phyloP scores from a whole-genome alignment of 2,329 filamentous ascomycete species.

The Xylaria sp. region DNA sequence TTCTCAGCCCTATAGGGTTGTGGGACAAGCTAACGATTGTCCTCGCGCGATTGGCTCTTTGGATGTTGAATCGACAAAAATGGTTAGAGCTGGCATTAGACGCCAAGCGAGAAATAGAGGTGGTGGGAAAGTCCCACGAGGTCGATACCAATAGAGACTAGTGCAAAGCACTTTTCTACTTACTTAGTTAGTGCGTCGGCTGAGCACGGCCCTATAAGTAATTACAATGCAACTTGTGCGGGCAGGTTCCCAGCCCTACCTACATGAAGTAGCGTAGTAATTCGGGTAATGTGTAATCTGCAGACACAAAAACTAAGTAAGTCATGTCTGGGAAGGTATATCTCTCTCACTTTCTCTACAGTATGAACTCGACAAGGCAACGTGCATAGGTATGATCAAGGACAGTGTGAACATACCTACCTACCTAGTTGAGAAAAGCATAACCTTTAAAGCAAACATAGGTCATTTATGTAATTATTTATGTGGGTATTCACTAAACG shows the following conservation, averaged over 20 bases:
- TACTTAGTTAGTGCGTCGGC: too few species aligned
- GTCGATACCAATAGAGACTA: slow-evolving; percentile 2
- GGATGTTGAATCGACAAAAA: slow-evolving; percentile 19
- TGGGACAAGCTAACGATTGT: slow-evolving; percentile 27
- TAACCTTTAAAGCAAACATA: too few species aligned
- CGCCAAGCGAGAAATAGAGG: slow-evolving; percentile 21
- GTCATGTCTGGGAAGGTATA: not conserved
- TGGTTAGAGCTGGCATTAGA: slow-evolving; percentile 27
- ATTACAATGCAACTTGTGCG: slow-evolving; percentile 6
- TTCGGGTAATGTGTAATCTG: not conserved
- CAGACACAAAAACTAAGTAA: not conserved
- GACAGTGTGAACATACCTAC: too few species aligned
- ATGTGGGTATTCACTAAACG: too few species aligned
- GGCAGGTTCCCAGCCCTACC: slow-evolving; percentile 9
- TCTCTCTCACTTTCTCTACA: too few species aligned
- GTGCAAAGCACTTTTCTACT: not conserved
- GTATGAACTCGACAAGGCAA: too few species aligned
- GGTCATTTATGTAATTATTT: too few species aligned
- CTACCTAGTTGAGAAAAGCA: too few species aligned
- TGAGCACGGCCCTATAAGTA: slow-evolving; percentile 4
- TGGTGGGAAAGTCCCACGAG: slow-evolving; percentile 4
- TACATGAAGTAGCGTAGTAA: not conserved
- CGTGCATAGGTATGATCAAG: too few species aligned
- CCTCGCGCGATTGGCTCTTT: slow-evolving; percentile 24
- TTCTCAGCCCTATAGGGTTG: slow-evolving; percentile 41